phyloP scores from a whole-genome alignment of 2,329 filamentous ascomycete species.

The Fusarium sp. region DNA sequence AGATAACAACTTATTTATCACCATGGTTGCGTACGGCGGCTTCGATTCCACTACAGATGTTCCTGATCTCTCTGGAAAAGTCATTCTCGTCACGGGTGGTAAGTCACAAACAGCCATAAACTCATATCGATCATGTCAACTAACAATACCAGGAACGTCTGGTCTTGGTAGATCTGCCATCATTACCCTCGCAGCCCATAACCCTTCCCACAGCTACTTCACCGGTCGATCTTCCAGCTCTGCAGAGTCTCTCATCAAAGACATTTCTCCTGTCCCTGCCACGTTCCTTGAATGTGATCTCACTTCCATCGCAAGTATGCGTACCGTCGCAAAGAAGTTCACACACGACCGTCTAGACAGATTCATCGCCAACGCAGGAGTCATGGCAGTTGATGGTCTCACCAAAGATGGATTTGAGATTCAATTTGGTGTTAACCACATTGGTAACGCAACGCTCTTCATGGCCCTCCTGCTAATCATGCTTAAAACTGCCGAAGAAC shows the following conservation, averaged over 20 bases:
- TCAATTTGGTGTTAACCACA: conserved; percentile 54
- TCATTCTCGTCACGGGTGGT: conserved; percentile 66
- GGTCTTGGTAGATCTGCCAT: conserved; percentile 49
- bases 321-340: conserved; percentile 58
- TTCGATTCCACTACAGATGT: conserved; percentile 59
- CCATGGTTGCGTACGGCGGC: conserved; percentile 34
- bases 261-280: conserved; percentile 45
- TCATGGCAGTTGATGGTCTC: conserved; percentile 49
- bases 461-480: conserved; percentile 51
- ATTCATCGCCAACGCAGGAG: conserved; percentile 55
- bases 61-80: conserved; percentile 59
- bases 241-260: conserved; percentile 58
- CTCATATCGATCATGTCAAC: not conserved
- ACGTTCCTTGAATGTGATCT: conserved; percentile 62
- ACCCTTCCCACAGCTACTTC: conserved; percentile 66
- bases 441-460: conserved; percentile 50
- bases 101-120: not conserved
- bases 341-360: conserved; percentile 56
- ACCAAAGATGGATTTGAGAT: conserved; percentile 53
- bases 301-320: conserved; percentile 62
- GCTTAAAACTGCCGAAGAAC: conserved; percentile 33
- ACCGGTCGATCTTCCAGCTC: conserved; percentile 61
- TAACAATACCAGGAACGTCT: conserved; percentile 51
- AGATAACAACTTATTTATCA: too few species aligned
- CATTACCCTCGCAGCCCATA: conserved; percentile 53